Base-by-base conservation (phyloP, 345 rosid species). In the Barbarea vulgaris region DNA sequence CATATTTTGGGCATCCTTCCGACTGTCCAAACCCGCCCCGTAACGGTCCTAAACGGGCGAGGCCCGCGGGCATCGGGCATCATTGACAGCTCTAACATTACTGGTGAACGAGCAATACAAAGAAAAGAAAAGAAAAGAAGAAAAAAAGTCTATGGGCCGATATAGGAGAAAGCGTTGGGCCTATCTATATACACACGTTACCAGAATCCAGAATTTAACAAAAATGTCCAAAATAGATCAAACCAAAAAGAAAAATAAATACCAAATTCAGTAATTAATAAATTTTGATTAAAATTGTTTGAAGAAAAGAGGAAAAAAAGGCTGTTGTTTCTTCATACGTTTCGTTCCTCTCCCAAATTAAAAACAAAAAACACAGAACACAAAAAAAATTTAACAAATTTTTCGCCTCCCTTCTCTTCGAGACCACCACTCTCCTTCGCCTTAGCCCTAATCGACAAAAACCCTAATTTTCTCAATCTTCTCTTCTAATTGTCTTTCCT, bases 251-350 rank as follows among this genome's bases (percentile, higher is more conserved):
- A 28, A 57, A 58, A 33, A 31, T 21, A 9, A 33, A 48, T 36
- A 31, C 18, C 34, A 30, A 21, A 72, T 46, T 21, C 51, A 17
- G 51, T 46, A 72, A n/a, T n/a, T 12, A 58, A 14, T 10, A 17
- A 55, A 69, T 46, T 22, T 27, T 11, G 27, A 64, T 39, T 52
- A 44, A 44, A n/a, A 53, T 53, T 73, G 17, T 30, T 63, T 19
- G 2, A 14, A 15, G 13, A 41, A 65, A 67, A 66, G 42, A 64
- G 37, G 44, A 52, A 54, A 69, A 69, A 50, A 61, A 72, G 55
- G 39, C 70, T 74, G 55, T 77, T 81, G 79, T 66, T 85, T 81
- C 81, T 79, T 82, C 83, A 65, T 84, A 85, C 86, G 89, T 81
- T 85, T 81, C 81, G 61, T 84, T 83, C 77, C 51, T 44, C 51